phyloP scores from a whole-genome alignment of 75 land plant genomes.

The Adiantum capillusveneris region DNA sequence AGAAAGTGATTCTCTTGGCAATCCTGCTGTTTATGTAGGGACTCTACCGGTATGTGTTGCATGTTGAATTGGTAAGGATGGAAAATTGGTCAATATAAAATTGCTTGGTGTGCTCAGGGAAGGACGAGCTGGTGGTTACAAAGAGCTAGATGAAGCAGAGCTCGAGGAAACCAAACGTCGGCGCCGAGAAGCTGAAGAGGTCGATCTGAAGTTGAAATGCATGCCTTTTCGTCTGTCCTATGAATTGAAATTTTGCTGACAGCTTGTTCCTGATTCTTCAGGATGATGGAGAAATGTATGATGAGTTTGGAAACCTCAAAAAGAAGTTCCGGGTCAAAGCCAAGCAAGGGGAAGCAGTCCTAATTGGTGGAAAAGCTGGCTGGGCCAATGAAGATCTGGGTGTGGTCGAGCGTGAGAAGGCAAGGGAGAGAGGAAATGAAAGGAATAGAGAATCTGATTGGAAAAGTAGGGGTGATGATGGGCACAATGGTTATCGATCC shows the following conservation, averaged over 20 bases:
- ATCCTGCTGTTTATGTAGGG: too few relatives aligned
- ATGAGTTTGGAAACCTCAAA: conserved; percentile 93
- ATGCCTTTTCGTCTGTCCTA: too few relatives aligned
- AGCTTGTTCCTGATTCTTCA: conserved; percentile 16
- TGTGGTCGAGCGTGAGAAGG: conserved; percentile 34
- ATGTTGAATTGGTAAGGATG: too few relatives aligned
- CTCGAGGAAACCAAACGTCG: conserved; percentile 80
- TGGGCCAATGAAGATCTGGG: conserved; percentile 92
- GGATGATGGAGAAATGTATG: conserved; percentile 99
- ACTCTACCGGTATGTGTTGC: too few relatives aligned
- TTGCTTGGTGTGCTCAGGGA: conserved; percentile 39
- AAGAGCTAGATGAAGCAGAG: conserved; percentile 96
- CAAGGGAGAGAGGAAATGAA: conserved; percentile 52
- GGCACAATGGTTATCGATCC: conserved; percentile 18
- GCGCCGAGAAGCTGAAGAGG: conserved; percentile 80
- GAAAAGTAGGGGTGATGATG: conserved; percentile 11
- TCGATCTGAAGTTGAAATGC: conserved; percentile 8
- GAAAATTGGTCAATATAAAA: too few relatives aligned
- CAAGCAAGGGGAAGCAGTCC: conserved; percentile 49
- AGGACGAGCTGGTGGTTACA: conserved; percentile 95
- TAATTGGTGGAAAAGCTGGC: conserved; percentile 62
- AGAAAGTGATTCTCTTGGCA: too few relatives aligned
- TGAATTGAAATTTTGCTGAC: neutral
- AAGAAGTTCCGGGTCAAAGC: conserved; percentile 85
- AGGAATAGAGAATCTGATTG: conserved; percentile 9